phyloP scores from a whole-genome alignment of 1,284 basidiomycete genomes.

The Kwoniella shivajii region DNA sequence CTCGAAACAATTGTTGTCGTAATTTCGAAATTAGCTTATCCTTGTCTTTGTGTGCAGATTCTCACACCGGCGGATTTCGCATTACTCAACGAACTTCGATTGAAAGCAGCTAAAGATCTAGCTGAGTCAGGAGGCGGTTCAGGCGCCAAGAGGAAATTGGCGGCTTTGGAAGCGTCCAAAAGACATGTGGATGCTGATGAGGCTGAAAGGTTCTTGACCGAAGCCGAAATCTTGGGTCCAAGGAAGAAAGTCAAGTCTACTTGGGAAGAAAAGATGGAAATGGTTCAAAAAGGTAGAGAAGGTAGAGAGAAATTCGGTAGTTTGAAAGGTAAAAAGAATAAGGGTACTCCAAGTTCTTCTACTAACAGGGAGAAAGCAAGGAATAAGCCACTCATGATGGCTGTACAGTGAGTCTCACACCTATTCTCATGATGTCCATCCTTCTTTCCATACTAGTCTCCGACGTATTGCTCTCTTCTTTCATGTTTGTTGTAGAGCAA shows the following conservation, averaged over 20 bases:
- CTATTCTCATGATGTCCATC: too few relatives aligned
- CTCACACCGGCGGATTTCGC: conserved; percentile 97
- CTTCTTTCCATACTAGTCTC: background rate
- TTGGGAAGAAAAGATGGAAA: conserved; percentile 92
- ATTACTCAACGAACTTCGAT: conserved; percentile 83
- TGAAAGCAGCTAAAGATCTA: conserved; percentile 74
- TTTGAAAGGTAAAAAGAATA: conserved; percentile 83
- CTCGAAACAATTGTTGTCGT: background rate
- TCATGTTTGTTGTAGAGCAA: too few relatives aligned
- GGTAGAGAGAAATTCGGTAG: conserved; percentile 94
- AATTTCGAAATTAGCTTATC: background rate
- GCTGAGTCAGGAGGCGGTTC: conserved; percentile 68
- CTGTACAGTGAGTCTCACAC: conserved; percentile 63
- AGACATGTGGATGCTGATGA: conserved; percentile 59
- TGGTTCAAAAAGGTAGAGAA: conserved; percentile 88
- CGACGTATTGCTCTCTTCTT: too few relatives aligned
- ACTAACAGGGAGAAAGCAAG: conserved; percentile 87
- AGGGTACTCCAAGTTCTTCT: conserved; percentile 73
- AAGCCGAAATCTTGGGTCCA: conserved; percentile 88
- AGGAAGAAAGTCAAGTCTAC: conserved; percentile 92
- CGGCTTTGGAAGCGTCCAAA: conserved; percentile 70
- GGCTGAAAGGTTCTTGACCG: conserved; percentile 75
- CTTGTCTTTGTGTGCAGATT: conserved; percentile 62
- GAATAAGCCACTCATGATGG: conserved; percentile 95
- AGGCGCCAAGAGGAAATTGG: conserved; percentile 84